A percentile compares a stretch with the other conserved stretches of the same genome.
Conservation (phyloP, 2,329 filamentous ascomycete genomes). For the Apiospora marii region DNA sequence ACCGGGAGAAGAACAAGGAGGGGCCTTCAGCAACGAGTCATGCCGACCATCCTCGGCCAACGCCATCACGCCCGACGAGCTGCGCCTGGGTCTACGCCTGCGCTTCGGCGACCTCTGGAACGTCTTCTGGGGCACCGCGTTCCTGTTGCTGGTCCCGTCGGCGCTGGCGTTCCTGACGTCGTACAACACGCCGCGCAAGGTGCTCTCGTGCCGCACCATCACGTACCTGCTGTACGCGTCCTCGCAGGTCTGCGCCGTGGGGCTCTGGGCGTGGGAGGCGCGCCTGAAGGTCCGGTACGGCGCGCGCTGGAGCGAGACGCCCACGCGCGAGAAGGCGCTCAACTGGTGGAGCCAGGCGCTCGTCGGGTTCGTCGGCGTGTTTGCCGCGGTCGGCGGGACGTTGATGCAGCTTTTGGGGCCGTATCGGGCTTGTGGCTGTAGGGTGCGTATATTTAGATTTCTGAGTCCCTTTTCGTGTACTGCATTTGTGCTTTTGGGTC, state of each 20-base stretch:
- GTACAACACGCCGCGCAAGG: constrained; percentile 43
- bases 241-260: constrained; percentile 42
- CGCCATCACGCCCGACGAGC: constrained; percentile 25
- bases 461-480: background rate
- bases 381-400: constrained; percentile 40
- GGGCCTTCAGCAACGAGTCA: too few relatives aligned
- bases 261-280: constrained; percentile 40
- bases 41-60: background rate
- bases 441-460: constrained; percentile 30
- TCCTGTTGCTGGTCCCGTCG: constrained; percentile 39
- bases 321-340: constrained; percentile 37
- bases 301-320: constrained; percentile 36
- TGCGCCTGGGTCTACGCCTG: constrained; percentile 34
- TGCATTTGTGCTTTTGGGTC: background rate
- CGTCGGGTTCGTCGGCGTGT: constrained; percentile 40
- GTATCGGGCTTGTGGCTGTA: constrained; percentile 40
- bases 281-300: constrained; percentile 38
- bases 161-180: constrained; percentile 44
- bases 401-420: constrained; percentile 40
- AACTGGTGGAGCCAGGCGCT: constrained; percentile 43
- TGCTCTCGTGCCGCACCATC: constrained; percentile 44
- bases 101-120: constrained; percentile 35
- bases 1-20: background rate
- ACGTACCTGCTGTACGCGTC: constrained; percentile 45
- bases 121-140: constrained; percentile 33